Base-by-base conservation (phyloP, 2,329 filamentous ascomycete genomes). In the Claviceps pusilla region DNA sequence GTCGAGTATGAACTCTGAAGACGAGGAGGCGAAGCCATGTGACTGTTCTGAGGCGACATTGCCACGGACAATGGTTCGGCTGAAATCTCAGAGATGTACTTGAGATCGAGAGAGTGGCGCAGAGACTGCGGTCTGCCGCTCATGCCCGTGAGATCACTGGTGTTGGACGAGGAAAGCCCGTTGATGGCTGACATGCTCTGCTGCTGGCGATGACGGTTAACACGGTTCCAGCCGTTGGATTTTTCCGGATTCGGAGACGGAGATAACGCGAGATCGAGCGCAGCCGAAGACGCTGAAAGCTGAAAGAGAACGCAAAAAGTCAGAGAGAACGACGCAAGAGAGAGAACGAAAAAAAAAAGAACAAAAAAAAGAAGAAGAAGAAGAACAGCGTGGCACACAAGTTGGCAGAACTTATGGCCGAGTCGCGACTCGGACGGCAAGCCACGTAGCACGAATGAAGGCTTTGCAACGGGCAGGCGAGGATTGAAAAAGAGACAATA, bases 1-100 rank as follows among this genome's bases (percentile, higher is more conserved):
- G 88, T 83, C 10, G 93, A 96, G 72, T 87, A 96, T 0, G 91
- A 96, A 48, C 86, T 84, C 69, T 90, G 87, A 55, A 95, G 70
- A 73, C 87, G 89, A 35, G 84, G 82, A 41, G 86, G 80, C 53
- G 80, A 79, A 31, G 79, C 75, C 66, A 85, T 77, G 56, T 77
- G 74, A 55, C 66, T 78, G 31, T 70, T 67, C 16, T 77, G 69
- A 3, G 79, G 71, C 33, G 76, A 69, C 57, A 76, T 71, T 50
- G 71, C 64, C 43, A 62, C 61, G 45, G 64, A 63, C 31, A 68
- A 57, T 11, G 64, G 60, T 50, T 76, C 75, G 19, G 67, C 60
- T 3, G 68, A 61, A 58, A 63, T 70, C 48, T 79, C 77, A n/a
- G 68, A 66, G 57, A 74, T 73, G 59, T 74, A 77, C 65, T 73